Conservation (phyloP, 345 rosid species). For the Microcos paniculata region DNA sequence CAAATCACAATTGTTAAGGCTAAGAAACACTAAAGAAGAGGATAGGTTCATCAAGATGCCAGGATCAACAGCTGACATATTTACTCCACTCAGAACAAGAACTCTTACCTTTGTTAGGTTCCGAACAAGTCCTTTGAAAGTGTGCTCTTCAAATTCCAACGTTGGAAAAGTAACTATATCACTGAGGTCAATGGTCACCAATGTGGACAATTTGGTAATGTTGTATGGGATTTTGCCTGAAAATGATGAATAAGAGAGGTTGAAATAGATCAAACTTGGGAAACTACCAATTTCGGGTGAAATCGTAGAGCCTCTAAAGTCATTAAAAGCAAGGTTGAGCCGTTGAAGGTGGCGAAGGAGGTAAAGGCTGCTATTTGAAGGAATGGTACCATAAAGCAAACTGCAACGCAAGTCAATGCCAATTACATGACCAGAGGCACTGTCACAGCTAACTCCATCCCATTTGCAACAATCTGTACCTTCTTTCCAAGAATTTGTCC, state of each 20-base stretch:
- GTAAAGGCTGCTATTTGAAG: constrained; percentile 23
- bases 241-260: constrained; percentile 9
- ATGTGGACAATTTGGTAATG: not conserved
- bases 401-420: constrained; percentile 23
- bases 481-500: constrained; percentile 15
- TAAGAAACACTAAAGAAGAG: constrained; percentile 2
- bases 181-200: constrained; percentile 17
- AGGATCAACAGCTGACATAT: not conserved
- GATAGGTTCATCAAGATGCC: constrained; percentile 7
- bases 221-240: constrained; percentile 3
- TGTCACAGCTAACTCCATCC: constrained; percentile 29
- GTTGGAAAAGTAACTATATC: rapidly evolving
- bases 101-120: constrained; percentile 8
- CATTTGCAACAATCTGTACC: constrained; percentile 30
- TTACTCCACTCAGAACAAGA: not conserved
- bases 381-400: not conserved
- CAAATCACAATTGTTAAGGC: not conserved
- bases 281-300: not conserved
- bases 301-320: constrained; percentile 1
- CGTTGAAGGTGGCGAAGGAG: constrained; percentile 18
- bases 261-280: not conserved
- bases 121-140: not conserved
- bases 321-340: constrained; percentile 31
- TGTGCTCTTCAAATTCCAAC: not conserved
- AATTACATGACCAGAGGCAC: not conserved